These are phyloP conservation scores for Pythium vanterpoolii DNA, from an alignment of 352 stramenopile species.

Conservation along the genomic window DNA sequence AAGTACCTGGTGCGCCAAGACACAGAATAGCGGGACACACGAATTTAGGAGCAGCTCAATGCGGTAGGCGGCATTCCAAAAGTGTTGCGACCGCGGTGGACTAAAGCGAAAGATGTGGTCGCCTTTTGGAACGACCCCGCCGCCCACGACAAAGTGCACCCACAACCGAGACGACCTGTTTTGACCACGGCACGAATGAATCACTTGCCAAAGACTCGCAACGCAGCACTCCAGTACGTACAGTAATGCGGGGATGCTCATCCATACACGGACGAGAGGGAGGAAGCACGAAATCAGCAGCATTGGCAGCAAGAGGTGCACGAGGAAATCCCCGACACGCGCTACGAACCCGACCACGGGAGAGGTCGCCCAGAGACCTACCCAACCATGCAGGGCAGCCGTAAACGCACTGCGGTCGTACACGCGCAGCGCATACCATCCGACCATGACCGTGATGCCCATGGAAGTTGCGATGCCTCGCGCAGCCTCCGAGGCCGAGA, in stretches of 20 bases:
- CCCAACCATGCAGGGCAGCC: constrained; percentile 65
- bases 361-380: constrained; percentile 73
- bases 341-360: constrained; percentile 53
- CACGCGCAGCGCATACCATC: constrained; percentile 79
- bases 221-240: constrained; percentile 23
- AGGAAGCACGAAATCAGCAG: constrained; percentile 74
- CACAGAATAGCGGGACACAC: constrained; percentile 73
- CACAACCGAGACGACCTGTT: constrained; percentile 68
- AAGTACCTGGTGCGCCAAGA: constrained; percentile 73
- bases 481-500: constrained; percentile 50
- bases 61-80: constrained; percentile 77
- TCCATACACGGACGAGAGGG: constrained; percentile 73
- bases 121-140: constrained; percentile 65
- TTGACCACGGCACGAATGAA: not conserved
- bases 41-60: constrained; percentile 80
- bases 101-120: constrained; percentile 80
- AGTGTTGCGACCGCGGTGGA: constrained; percentile 64
- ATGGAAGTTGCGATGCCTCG: constrained; percentile 76
- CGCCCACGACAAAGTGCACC: constrained; percentile 68
- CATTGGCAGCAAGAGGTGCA: constrained; percentile 73
- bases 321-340: constrained; percentile 54
- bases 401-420: constrained; percentile 80
- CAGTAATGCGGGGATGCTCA: constrained; percentile 72
- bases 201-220: not conserved
- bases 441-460: constrained; percentile 84